Evolutionary conservation across 2,329 filamentous ascomycete genomes (phyloP).

Genomic region (Colletotrichum coccodes): DNA sequence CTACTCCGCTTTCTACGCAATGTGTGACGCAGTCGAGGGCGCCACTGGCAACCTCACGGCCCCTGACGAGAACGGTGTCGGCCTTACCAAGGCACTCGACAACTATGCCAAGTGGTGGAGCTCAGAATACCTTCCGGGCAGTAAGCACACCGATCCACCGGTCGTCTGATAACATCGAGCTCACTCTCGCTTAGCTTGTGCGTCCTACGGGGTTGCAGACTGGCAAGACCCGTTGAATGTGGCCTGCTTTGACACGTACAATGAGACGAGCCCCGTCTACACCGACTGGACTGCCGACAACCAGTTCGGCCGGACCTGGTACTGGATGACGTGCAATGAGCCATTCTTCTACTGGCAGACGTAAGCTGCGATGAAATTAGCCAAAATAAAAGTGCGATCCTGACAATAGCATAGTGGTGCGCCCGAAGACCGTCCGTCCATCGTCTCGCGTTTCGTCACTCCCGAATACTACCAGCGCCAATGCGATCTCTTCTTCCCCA

Average conservation of each 20-base stretch:
- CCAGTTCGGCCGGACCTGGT: conserved; percentile 61
- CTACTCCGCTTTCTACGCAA: conserved; percentile 47
- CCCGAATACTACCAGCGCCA: conserved; percentile 64
- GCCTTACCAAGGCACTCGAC: conserved; percentile 60
- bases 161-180: not conserved
- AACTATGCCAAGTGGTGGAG: conserved; percentile 67
- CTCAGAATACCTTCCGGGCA: conserved; percentile 54
- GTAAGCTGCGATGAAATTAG: conserved; percentile 40
- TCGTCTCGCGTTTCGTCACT: conserved; percentile 62
- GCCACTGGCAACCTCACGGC: conserved; percentile 34
- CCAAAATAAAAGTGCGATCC: conserved; percentile 25
- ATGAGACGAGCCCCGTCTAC: conserved; percentile 58
- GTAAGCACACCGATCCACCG: conserved; percentile 46
- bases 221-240: conserved; percentile 52
- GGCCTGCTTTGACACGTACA: conserved; percentile 65
- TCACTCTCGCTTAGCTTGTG: conserved; percentile 49
- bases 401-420: conserved; percentile 50
- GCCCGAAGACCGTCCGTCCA: conserved; percentile 51
- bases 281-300: conserved; percentile 60
- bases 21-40: conserved; percentile 46
- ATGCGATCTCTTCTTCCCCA: conserved; percentile 66
- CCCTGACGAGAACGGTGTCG: conserved; percentile 56
- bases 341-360: conserved; percentile 60
- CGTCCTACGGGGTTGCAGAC: conserved; percentile 55
- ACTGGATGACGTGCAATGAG: conserved; percentile 72